Percentiles rank a stretch among this genome's conserved stretches.
phyloP scores from a whole-genome alignment of 768 basidiomycete species.

The Lentinula boryana region DNA sequence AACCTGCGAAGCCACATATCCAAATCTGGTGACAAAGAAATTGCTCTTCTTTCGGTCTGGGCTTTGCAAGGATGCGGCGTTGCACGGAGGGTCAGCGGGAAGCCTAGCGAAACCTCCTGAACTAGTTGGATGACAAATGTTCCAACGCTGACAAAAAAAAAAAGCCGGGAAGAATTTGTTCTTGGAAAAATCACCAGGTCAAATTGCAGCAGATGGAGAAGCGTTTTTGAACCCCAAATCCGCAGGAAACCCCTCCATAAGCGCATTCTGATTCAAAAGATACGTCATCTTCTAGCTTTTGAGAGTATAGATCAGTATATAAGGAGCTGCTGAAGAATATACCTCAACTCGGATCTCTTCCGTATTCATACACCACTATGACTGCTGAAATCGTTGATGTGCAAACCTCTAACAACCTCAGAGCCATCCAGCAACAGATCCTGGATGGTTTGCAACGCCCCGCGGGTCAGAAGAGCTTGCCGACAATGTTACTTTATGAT shows the following conservation, averaged over 20 bases:
- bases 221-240: not conserved
- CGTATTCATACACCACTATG: constrained; percentile 21
- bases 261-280: not conserved
- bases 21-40: not conserved
- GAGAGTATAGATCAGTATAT: not conserved
- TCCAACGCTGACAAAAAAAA: not conserved
- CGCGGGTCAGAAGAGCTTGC: constrained; percentile 54
- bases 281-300: not conserved
- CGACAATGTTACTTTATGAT: constrained; percentile 83
- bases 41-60: not conserved
- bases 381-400: constrained; percentile 46
- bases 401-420: constrained; percentile 26
- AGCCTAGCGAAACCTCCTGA: not conserved
- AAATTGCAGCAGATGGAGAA: not conserved
- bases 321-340: not conserved
- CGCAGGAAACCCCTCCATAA: not conserved
- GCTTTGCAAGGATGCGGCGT: not conserved
- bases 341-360: not conserved
- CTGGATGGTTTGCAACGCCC: constrained; percentile 51
- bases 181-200: not conserved
- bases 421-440: constrained; percentile 41
- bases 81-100: not conserved
- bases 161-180: not conserved
- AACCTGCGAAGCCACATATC: not conserved
- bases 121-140: not conserved